Evolutionary conservation across 2,329 filamentous ascomycete genomes (phyloP), one percentile per base, ranked within the genome.

Genomic region (Ambrosiella cleistominuta): DNA sequence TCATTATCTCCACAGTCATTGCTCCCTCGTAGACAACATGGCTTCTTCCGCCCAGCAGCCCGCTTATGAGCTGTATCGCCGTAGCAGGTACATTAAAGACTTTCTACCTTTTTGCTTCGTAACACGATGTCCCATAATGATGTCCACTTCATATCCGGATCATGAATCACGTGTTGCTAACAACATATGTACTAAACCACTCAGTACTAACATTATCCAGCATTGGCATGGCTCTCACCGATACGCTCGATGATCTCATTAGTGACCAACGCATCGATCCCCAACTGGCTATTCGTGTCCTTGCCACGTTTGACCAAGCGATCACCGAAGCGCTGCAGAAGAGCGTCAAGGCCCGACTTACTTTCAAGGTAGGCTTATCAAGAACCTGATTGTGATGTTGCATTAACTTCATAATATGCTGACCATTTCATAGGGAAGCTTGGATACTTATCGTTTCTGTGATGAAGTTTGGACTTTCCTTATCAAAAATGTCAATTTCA

Each of bases 381-480:
- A 27, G n/a, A 17, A 9, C 11, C 19, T 53, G 5, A 9, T 60
- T 54, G 13, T n/a, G 17, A 35, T n/a, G 13, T n/a, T 42, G 7
- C 39, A 13, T 13, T 27, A 37, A 15, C 49, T 17, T 15, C 44
- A 19, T 42, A 12, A 19, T 42, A 12, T 19, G 7, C 52, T 54
- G 35, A 51, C 52, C 9, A 17, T 36, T 9, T 42, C 35, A 44
- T 36, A 96, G 91, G 93, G 93, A 53, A 93, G 94, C 68, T 83
- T 98, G 62, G 90, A 97, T 69, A 97, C 93, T 13, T 98, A 98
- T 75, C 86, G 93, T 65, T 98, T 98, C 78, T 98, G 93, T 75
- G 93, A 98, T 72, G 93, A 98, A 74, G 93, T 98, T 60, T 98
- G 93, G 93, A 98, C 93, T 1, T 98, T 98, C 70, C 80, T 98